Conservation (phyloP, 2,329 filamentous ascomycete genomes). For the Neopestalotiopsis sp. region DNA sequence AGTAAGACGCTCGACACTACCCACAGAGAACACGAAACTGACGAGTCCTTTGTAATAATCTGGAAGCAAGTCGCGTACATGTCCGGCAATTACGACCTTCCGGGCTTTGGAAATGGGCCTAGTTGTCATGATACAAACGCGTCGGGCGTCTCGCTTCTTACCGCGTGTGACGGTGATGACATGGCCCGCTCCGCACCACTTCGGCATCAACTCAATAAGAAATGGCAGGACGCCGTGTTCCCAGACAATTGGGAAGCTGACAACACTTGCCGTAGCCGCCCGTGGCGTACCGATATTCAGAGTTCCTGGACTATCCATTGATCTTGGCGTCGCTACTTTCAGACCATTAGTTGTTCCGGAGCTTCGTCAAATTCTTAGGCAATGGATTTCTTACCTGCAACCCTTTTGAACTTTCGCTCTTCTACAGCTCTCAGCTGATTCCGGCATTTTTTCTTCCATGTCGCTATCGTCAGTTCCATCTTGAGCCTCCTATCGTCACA, state of each 20-base stretch:
- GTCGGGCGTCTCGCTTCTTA: slow-evolving; percentile 37
- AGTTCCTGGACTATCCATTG: slow-evolving; percentile 38
- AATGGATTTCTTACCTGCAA: slow-evolving; percentile 29
- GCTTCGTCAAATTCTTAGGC: neutral
- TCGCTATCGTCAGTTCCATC: slow-evolving; percentile 33
- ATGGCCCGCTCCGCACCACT: slow-evolving; percentile 46
- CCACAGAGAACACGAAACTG: slow-evolving; percentile 44
- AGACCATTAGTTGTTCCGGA: slow-evolving; percentile 3
- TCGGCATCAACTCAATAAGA: slow-evolving; percentile 45
- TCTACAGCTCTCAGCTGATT: slow-evolving; percentile 40
- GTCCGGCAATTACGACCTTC: slow-evolving; percentile 43
- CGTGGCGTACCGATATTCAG: slow-evolving; percentile 32
- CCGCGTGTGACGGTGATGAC: slow-evolving; percentile 45
- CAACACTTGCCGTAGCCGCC: slow-evolving; percentile 33
- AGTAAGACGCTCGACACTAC: slow-evolving; percentile 41
- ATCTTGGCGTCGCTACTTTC: slow-evolving; percentile 30
- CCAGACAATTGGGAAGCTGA: slow-evolving; percentile 46
- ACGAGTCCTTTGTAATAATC: slow-evolving; percentile 34
- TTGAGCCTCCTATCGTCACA: slow-evolving; percentile 32
- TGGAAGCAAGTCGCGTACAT: slow-evolving; percentile 48
- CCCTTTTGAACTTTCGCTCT: slow-evolving; percentile 39
- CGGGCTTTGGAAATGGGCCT: slow-evolving; percentile 39
- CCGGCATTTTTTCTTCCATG: slow-evolving; percentile 41
- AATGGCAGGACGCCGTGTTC: slow-evolving; percentile 51
- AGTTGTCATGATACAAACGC: slow-evolving; percentile 48